Conservation (phyloP, 176 grass and related monocot genomes). For the Oryza australiensis region DNA sequence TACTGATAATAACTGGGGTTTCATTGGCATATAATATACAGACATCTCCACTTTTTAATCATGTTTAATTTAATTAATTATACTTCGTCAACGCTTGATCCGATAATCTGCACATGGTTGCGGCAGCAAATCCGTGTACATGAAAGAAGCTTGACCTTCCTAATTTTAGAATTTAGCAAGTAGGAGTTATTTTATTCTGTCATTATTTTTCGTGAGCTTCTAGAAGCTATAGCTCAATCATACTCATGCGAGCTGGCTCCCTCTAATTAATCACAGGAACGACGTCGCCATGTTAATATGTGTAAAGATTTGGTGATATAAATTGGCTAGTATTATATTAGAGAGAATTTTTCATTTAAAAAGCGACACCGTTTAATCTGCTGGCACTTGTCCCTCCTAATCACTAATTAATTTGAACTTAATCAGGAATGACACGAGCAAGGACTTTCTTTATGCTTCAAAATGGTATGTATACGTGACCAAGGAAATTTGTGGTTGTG, state of each 20-base stretch:
- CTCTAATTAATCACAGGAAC: slow-evolving; percentile 4
- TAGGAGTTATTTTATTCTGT: background rate
- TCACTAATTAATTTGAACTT: slow-evolving; percentile 6
- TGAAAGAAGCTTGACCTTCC: background rate
- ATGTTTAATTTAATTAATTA: background rate
- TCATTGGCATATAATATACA: too few species aligned
- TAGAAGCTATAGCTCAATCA: slow-evolving; percentile 30
- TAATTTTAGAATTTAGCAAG: background rate
- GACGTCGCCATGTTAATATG: background rate
- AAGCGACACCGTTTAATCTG: background rate
- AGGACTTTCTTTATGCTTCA: background rate
- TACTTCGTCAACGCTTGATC: background rate
- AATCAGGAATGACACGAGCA: background rate
- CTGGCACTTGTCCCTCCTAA: background rate
- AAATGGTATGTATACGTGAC: background rate
- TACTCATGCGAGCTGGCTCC: background rate
- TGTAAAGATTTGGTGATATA: background rate
- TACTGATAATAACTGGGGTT: too few species aligned
- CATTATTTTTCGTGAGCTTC: background rate
- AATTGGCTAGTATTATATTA: background rate
- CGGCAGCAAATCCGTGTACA: slow-evolving; percentile 20
- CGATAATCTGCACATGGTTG: background rate
- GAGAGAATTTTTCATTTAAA: background rate
- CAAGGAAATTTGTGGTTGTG: background rate
- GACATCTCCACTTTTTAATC: background rate